phyloP scores from a whole-genome alignment of 208 protist genomes.

The Leptomonas pyrrhocoris region DNA sequence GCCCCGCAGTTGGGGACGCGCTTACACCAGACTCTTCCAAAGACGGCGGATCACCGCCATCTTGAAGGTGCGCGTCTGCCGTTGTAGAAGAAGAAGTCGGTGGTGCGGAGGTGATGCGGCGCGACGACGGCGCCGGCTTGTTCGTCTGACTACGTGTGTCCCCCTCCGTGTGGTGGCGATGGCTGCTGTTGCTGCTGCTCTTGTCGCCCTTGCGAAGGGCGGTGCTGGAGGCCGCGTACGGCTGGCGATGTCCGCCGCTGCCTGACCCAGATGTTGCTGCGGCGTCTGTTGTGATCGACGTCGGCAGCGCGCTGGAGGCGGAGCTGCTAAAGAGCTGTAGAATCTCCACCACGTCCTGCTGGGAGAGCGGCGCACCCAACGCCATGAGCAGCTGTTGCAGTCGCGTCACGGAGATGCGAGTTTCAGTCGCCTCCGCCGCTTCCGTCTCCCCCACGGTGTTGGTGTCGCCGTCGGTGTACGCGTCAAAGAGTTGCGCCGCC shows the following conservation, averaged over 20 bases:
- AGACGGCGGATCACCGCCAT: too few relatives aligned
- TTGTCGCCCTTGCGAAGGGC: background rate
- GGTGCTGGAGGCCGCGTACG: too few relatives aligned
- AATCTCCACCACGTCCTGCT: slow-evolving; percentile 59
- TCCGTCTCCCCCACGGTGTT: too few relatives aligned
- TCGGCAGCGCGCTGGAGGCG: background rate
- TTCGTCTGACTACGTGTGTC: background rate
- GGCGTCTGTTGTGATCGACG: background rate
- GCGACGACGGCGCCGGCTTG: background rate
- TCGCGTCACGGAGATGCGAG: slow-evolving; percentile 38
- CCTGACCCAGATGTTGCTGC: background rate
- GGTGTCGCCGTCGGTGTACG: slow-evolving; percentile 20
- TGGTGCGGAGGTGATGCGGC: slow-evolving; percentile 4
- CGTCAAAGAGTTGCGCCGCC: slow-evolving; percentile 42
- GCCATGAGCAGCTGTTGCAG: slow-evolving; percentile 57
- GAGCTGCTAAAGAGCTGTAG: slow-evolving; percentile 31
- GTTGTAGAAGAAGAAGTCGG: background rate
- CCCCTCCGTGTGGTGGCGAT: background rate
- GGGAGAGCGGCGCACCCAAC: slow-evolving; percentile 42
- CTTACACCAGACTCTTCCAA: too few relatives aligned
- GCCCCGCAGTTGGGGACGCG: too few relatives aligned
- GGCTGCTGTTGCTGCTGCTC: background rate
- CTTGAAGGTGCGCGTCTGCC: too few relatives aligned
- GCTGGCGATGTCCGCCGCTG: too few relatives aligned
- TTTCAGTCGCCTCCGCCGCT: slow-evolving; percentile 6